Base-by-base conservation (phyloP, 768 basidiomycete genomes). In the Thelephora ganbajun region DNA sequence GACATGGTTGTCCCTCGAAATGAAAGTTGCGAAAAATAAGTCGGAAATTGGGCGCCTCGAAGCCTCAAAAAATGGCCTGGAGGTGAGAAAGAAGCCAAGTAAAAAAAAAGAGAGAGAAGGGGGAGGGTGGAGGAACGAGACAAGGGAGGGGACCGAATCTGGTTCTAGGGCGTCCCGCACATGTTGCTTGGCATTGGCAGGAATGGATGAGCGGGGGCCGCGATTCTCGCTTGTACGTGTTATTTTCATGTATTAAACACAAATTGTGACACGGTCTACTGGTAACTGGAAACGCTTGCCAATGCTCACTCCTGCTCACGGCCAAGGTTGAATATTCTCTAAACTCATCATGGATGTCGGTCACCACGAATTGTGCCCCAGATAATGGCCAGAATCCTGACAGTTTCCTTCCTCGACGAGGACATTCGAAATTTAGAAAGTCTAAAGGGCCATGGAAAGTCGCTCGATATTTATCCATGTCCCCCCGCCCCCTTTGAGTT, bases 11-110 rank as follows among this genome's bases (percentile, higher is more conserved):
- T 41, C 22, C 39, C 22, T 41, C 14, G 14, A 41, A 22, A 2
- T 41, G 12, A 41, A 18, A 30, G 26, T 9, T 30, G 26, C 9
- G 26, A 30, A 30, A n/a, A 30, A 30, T 30, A 51, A 60, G 3
- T 44, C 43, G 2, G 64, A 68, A 49, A 55, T 73, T 23, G 70
- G 63, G n/a, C 63, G 75, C 52, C 63, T 80, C 14, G 62, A 79
- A 43, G 57, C 79, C 11, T 77, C 75, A 33, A 63, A 64, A 12
- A 68, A 77, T 16, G 60, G 66, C 14, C 55, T 57, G 18, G 68
- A 70, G 3, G 69, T 76, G 12, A 57, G 72, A 22, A 30, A 61
- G 6, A 50, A 63, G n/a, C 53, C 16, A n/a, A 33, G 45, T 11
- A 22, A n/a, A 6, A 18, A 37, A 22, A 18, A 14, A 33, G 14